Evolutionary conservation across 495 filamentous ascomycete genomes (phyloP), one percentile per base, ranked within the genome.

Genomic region (Amniculicola lignicola): DNA sequence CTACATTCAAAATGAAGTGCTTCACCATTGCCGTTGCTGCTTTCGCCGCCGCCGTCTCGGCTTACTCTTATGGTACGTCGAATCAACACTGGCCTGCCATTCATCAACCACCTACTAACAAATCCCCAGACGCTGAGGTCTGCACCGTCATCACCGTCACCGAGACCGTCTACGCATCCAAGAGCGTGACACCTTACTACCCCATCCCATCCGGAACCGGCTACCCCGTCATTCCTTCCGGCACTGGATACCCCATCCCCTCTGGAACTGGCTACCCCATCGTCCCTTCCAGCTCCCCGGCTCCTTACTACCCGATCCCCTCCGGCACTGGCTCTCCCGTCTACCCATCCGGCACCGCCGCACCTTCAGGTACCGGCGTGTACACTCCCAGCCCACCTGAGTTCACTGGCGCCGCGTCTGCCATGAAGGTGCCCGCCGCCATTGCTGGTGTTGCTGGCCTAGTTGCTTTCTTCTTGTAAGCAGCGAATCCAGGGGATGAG

Each of bases 401-500:
- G 46, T 58, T 58, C 54, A 58, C 54, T 29, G 54, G 54, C 39
- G 54, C 54, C 22, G 54, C 46, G 33, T 18, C 16, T 27, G 12
- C 6, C 35, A 19, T 39, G 19, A 43, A 58, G 35, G 37, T 58
- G 2, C 18, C 18, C 54, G 54, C 18, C 25, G 19, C 38, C 37
- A 16, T 51, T 9, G 45, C 47, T 22, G 54, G 54, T 31, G 46
- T 40, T 23, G 47, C 15, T 43, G 54, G 18, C 21, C 14, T 58
- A 23, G 54, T 40, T 31, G 54, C 54, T 37, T 37, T 44, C 46
- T 58, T 58, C 54, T 51, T 58, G 54, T 58, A 58, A 29, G 27
- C 16, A 15, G 16, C 11, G 6, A 44, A 4, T 15, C 16, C 5
- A 44, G 7, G 12, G 7, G 11, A 18, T 44, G 4, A 6, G 41